Percentiles rank a stretch among this genome's conserved stretches.
Conservation (phyloP, 2,329 filamentous ascomycete species). For the Chrysosporium keratinophilum region DNA sequence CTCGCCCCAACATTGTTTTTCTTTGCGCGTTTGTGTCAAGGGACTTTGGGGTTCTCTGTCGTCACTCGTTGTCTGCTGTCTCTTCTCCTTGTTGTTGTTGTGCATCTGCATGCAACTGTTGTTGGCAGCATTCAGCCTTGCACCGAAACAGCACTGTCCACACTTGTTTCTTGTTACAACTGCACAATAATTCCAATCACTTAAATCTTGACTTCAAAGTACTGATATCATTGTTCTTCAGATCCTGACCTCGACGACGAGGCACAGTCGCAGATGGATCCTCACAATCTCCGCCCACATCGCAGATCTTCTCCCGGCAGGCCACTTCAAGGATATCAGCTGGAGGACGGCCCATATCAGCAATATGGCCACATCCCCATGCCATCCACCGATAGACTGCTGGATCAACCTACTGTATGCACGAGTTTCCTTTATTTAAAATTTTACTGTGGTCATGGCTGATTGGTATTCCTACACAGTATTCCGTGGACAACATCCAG, state of each 20-base stretch:
- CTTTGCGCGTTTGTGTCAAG: too few species aligned
- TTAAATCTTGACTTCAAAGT: not conserved
- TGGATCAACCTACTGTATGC: constrained; percentile 74
- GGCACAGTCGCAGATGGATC: constrained; percentile 41
- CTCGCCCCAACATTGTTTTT: not conserved
- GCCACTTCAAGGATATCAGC: constrained; percentile 65
- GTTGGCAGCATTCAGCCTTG: not conserved
- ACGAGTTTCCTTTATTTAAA: not conserved
- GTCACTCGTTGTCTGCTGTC: not conserved
- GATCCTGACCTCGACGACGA: constrained; percentile 37
- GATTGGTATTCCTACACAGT: constrained; percentile 34
- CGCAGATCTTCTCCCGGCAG: constrained; percentile 69
- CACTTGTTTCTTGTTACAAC: not conserved
- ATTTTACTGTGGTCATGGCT: not conserved
- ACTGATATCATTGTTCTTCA: constrained; percentile 16
- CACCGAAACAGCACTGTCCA: not conserved
- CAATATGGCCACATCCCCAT: constrained; percentile 55
- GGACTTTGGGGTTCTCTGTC: too few species aligned
- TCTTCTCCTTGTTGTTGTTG: too few species aligned
- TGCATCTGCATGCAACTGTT: too few species aligned
- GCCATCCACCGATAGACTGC: constrained; percentile 62
- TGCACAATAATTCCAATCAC: not conserved
- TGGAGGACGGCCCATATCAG: constrained; percentile 65
- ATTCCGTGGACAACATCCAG: constrained; percentile 59
- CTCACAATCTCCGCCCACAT: constrained; percentile 39